Evolutionary conservation across 257 asterid genomes (phyloP).

Genomic region (Anisodus acutangulus): DNA sequence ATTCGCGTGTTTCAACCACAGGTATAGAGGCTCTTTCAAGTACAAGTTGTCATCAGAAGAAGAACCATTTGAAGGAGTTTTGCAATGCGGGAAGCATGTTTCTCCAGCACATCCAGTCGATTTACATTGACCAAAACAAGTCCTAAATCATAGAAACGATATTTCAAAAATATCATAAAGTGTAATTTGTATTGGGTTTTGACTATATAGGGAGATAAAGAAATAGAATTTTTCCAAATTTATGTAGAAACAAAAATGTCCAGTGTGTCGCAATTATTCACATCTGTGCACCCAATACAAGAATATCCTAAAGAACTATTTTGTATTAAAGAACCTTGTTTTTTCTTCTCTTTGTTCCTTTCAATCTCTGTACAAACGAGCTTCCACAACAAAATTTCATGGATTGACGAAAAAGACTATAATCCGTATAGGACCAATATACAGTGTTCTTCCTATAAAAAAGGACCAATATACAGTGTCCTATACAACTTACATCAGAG

Average conservation of each 20-base stretch:
- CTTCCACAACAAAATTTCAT: not conserved
- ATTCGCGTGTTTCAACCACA: slow-evolving; percentile 66
- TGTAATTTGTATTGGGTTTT: not conserved
- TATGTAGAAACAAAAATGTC: not conserved
- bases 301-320: not conserved
- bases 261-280: not conserved
- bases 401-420: not conserved
- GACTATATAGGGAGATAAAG: not conserved
- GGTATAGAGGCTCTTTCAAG: slow-evolving; percentile 46
- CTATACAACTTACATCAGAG: not conserved
- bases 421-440: not conserved
- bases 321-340: not conserved
- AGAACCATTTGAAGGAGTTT: slow-evolving; percentile 51
- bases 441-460: not conserved
- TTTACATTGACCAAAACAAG: slow-evolving; percentile 67
- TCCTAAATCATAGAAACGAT: slow-evolving; percentile 45
- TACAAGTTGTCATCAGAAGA: slow-evolving; percentile 42
- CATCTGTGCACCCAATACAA: not conserved
- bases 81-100: slow-evolving; percentile 67
- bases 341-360: not conserved
- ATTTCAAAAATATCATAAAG: not conserved
- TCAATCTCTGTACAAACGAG: not conserved
- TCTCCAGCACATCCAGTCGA: slow-evolving; percentile 69
- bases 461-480: not conserved
- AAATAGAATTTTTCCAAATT: not conserved